Evolutionary conservation across 2,329 filamentous ascomycete genomes (phyloP), one percentile per base, ranked within the genome.

Genomic region (Emericellopsis atlantica): DNA sequence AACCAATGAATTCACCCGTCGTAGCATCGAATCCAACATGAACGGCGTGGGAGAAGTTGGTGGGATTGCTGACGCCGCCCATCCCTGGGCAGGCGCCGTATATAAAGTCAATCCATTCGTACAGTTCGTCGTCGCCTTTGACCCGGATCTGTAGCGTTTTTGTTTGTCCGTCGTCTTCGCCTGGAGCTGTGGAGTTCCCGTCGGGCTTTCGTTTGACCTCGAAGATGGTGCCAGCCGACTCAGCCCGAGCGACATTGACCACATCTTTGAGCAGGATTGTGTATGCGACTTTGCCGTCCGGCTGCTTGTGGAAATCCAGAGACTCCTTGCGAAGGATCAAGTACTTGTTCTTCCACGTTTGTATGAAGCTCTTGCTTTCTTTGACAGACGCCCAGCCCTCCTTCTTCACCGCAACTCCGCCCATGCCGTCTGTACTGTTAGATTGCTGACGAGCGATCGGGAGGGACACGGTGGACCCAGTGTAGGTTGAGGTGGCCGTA

Each of bases 31-130:
- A 98, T 45, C 92, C 92, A 49, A 98, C 92, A 59, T 98, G 92
- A 21, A 98, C 89, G 37, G 89, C 84, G 59, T 98, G 92, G 21
- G 84, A 88, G 66, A 98, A 98, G 67, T 96, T 95, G 49, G 92
- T 96, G 6, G 92, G 92, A 61, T 96, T 95, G 65, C 90, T 95
- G 43, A 98, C 92, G 51, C 92, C 92, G 46, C 92, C 89, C 87
- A 96, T 95, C 46, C 87, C 90, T 15, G 92, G 92, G 60, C 90
- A 96, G 48, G 90, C 83, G 51, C 90, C 88, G 59, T 96, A 96
- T 49, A 98, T 93, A 59, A 89, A 86, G 61, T 98, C 92, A 54
- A 96, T 95, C 92, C 92, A 98, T 54, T 94, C 88, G 61, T 98
- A 98, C 41, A 98, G 79, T 51, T 98, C 92, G 55, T 95, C 90